phyloP scores from a whole-genome alignment of 305 asterid genomes.

The Fraxinus baroniana region DNA sequence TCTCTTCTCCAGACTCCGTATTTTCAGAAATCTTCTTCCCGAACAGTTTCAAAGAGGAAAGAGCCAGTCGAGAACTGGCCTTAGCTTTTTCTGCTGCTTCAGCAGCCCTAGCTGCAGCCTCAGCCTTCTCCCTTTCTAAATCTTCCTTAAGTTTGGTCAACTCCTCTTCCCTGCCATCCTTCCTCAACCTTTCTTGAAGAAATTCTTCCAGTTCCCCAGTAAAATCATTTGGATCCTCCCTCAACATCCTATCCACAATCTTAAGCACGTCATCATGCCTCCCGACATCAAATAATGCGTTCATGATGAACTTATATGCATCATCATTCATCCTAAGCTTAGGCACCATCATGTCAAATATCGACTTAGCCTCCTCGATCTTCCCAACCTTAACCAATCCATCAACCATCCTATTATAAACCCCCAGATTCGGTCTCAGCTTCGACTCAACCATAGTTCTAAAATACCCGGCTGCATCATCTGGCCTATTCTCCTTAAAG shows the following conservation, averaged over 20 bases:
- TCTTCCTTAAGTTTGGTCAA: conserved; percentile 57
- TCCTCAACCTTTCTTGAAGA: conserved; percentile 58
- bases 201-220: conserved; percentile 66
- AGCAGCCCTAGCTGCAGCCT: conserved; percentile 71
- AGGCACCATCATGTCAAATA: conserved; percentile 76
- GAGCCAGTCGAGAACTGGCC: conserved; percentile 58
- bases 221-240: conserved; percentile 77
- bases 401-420: conserved; percentile 64
- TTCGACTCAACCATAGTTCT: conserved; percentile 77
- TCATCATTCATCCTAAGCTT: conserved; percentile 70
- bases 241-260: conserved; percentile 58
- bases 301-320: conserved; percentile 70
- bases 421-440: conserved; percentile 73
- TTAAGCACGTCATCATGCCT: conserved; percentile 72
- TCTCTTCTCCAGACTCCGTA: conserved; percentile 34
- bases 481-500: conserved; percentile 67
- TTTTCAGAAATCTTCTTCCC: conserved; percentile 39
- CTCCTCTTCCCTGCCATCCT: conserved; percentile 70
- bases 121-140: conserved; percentile 73
- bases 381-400: conserved; percentile 77
- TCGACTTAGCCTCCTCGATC: conserved; percentile 74
- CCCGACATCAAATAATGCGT: conserved; percentile 55
- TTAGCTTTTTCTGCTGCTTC: conserved; percentile 76
- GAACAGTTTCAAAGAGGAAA: conserved; percentile 62
- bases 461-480: conserved; percentile 72